phyloP scores from a whole-genome alignment of 73 alveolate genomes.

The Effrenium voratum region DNA sequence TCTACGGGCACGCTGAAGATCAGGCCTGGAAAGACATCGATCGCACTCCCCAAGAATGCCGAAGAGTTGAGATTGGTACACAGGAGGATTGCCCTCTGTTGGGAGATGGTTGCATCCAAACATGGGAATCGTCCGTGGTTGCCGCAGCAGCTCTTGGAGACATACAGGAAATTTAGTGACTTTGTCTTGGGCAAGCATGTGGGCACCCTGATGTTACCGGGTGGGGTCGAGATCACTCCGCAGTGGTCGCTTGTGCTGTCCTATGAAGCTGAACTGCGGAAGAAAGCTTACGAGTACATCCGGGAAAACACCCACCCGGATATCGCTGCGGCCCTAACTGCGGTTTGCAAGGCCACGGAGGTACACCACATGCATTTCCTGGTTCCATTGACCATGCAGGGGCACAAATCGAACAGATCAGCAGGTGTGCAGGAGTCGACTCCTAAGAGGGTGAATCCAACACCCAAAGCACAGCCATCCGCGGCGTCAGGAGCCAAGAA shows the following conservation, averaged over 20 bases:
- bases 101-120: conserved; percentile 5
- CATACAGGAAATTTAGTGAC: background rate
- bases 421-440: too few relatives aligned
- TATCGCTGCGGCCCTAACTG: background rate
- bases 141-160: background rate
- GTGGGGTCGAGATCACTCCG: background rate
- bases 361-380: too few relatives aligned
- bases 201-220: background rate
- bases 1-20: background rate
- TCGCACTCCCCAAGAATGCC: background rate
- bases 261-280: conserved; percentile 36
- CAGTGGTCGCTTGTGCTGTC: background rate
- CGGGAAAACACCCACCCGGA: conserved; percentile 1
- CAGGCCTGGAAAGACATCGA: background rate
- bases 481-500: too few relatives aligned
- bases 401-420: too few relatives aligned
- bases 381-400: too few relatives aligned
- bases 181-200: background rate
- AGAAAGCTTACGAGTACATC: background rate
- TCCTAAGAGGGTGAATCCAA: too few relatives aligned
- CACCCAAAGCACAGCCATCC: too few relatives aligned
- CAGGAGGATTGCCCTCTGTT: background rate
- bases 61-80: background rate
- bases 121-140: background rate
- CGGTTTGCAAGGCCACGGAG: background rate